Conservation (phyloP, 345 rosid species). For the Crucihimalaya himalaica region DNA sequence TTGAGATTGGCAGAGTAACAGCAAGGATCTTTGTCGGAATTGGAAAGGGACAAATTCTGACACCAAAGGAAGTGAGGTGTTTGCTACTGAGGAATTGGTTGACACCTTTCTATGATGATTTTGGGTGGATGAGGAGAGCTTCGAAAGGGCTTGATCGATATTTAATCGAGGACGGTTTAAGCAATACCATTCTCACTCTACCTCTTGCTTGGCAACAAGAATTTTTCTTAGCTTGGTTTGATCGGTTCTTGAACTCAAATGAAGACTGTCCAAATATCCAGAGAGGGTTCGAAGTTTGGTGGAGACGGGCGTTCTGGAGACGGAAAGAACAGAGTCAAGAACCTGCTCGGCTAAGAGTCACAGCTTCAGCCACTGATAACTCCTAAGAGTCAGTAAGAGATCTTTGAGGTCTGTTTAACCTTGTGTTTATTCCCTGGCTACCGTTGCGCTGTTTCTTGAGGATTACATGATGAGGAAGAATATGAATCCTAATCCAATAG, state of each 20-base stretch:
- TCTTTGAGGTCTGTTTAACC: constrained; percentile 2
- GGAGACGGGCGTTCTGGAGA: constrained; percentile 96
- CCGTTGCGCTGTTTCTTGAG: not conserved
- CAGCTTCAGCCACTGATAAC: constrained; percentile 43
- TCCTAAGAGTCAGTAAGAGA: constrained; percentile 33
- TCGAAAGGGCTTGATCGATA: constrained; percentile 90
- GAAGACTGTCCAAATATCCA: constrained; percentile 98
- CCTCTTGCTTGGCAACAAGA: constrained; percentile 94
- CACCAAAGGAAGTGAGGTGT: constrained; percentile 80
- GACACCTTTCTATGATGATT: constrained; percentile 92
- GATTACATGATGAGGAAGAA: constrained; percentile 5
- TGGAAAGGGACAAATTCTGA: constrained; percentile 90
- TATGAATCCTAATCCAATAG: constrained; percentile 9
- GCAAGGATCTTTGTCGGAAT: constrained; percentile 91
- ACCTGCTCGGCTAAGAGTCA: constrained; percentile 55
- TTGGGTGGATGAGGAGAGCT: constrained; percentile 96
- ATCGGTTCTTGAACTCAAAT: constrained; percentile 81
- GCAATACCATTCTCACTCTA: constrained; percentile 90
- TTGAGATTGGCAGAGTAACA: constrained; percentile 83
- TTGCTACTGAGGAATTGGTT: constrained; percentile 85
- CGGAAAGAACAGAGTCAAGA: constrained; percentile 65
- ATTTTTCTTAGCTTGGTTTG: constrained; percentile 87
- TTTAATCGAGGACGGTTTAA: constrained; percentile 89
- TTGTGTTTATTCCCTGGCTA: not conserved
- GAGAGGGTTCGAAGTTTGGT: constrained; percentile 95